A percentile compares a stretch with the other conserved stretches of the same genome.
These are phyloP conservation scores for Arthrinium puccinioides DNA, from an alignment of 2,329 filamentous ascomycete genomes.

Conservation along the genomic window DNA sequence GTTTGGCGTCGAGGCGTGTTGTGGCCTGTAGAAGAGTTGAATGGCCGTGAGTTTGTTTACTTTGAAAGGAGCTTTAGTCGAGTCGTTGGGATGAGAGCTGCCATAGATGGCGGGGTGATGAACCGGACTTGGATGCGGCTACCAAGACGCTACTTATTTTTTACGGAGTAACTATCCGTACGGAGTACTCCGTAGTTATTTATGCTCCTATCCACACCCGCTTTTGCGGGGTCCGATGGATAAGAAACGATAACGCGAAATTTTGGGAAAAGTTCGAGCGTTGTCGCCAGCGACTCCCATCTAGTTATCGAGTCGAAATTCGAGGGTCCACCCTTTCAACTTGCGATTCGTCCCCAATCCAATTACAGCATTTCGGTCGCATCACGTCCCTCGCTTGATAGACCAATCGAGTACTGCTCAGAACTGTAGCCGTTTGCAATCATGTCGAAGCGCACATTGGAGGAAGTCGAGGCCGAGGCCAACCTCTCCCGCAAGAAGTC, in stretches of 20 bases:
- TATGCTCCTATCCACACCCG: too few species aligned
- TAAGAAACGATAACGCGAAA: slow-evolving; percentile 4
- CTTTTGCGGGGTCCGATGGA: not conserved
- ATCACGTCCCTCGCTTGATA: too few species aligned
- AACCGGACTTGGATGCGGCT: not conserved
- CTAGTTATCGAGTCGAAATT: not conserved
- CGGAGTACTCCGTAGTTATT: too few species aligned
- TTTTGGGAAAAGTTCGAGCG: slow-evolving; percentile 3
- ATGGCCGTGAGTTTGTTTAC: slow-evolving; percentile 2
- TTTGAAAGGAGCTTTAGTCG: not conserved
- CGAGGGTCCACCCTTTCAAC: slow-evolving; percentile 1
- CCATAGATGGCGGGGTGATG: slow-evolving; percentile 3
- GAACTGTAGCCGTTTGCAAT: too few species aligned
- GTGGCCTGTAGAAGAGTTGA: not conserved
- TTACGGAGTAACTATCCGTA: too few species aligned
- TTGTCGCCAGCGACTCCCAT: not conserved
- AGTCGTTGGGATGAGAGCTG: too few species aligned
- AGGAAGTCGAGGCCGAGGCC: slow-evolving; percentile 21
- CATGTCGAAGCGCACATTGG: slow-evolving; percentile 25
- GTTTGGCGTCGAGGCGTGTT: not conserved
- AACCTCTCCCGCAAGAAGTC: slow-evolving; percentile 30
- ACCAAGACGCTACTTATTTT: not conserved
- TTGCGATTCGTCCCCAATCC: not conserved
- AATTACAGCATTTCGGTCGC: not conserved
- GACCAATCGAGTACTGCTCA: too few species aligned